Conservation (phyloP, 495 filamentous ascomycete species). For the Aspergillus leporis region DNA sequence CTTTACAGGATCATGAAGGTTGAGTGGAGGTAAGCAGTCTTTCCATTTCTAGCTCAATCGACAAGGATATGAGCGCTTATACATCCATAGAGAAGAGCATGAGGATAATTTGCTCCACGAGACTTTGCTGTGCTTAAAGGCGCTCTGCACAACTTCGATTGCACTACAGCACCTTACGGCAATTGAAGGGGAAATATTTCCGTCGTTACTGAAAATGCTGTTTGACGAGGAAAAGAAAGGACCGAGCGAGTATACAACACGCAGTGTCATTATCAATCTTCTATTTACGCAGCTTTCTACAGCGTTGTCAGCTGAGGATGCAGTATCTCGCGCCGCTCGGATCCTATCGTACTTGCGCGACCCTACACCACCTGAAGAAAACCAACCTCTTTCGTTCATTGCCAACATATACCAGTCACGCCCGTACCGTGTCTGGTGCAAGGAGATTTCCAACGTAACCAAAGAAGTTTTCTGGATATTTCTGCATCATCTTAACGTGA, state of each 20-base stretch:
- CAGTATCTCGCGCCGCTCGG: conserved; percentile 57
- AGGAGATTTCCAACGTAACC: conserved; percentile 85
- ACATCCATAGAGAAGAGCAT: conserved; percentile 78
- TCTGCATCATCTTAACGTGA: conserved; percentile 86
- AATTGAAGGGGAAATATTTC: conserved; percentile 81
- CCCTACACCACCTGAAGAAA: conserved; percentile 71
- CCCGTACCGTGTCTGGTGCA: conserved; percentile 91
- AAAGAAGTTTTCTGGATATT: conserved; percentile 99
- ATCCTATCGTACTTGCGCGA: conserved; percentile 81
- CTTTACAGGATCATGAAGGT: conserved; percentile 89
- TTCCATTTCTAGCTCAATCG: not conserved
- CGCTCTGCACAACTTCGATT: conserved; percentile 84
- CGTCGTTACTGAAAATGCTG: conserved; percentile 80
- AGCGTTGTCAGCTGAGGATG: conserved; percentile 49
- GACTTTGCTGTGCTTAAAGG: conserved; percentile 89
- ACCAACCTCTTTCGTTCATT: conserved; percentile 80
- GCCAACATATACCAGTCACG: conserved; percentile 82
- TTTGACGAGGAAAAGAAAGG: conserved; percentile 98
- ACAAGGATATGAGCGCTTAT: conserved; percentile 20
- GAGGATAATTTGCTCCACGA: conserved; percentile 93
- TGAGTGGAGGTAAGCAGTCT: conserved; percentile 80
- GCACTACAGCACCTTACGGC: conserved; percentile 78
- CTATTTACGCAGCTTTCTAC: conserved; percentile 81
- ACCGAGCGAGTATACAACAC: conserved; percentile 91
- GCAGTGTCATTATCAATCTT: conserved; percentile 81